Base-by-base conservation (phyloP, 768 basidiomycete genomes). In the Boletus sp. region DNA sequence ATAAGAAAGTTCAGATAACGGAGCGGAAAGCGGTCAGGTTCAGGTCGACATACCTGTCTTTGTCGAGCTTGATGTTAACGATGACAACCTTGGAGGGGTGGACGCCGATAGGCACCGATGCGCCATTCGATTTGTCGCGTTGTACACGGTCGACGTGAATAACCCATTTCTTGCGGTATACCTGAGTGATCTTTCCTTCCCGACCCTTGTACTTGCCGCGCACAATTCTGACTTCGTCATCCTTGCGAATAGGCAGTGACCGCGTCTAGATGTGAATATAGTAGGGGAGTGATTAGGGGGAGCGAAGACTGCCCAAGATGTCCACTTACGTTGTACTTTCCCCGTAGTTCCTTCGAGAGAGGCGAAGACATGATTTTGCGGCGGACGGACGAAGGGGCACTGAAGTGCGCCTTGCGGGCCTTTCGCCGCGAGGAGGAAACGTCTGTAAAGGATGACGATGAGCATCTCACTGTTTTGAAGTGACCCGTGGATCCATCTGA, bases 111-210 rank as follows among this genome's bases (percentile, higher is more conserved):
- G 90, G 90, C 55, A 88, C 84, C 51, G 93, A 85, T 56, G 94
- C 88, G 61, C 97, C 96, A 71, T 96, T 97, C 61, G 93, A 92
- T 77, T 98, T 98, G 80, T 99, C 96, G 63, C 93, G 85, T 74
- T 90, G 87, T 52, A 99, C 93, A 71, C 96, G 92, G 76, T 99
- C 96, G 70, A 99, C 90, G 77, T 98, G 88, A 74, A 99, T 89
- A 51, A 98, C 92, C 90, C 92, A 98, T 75, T 96, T 95, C 87
- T 96, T 96, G 74, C 95, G 90, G 83, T 95, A 96, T 61, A 98
- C 95, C 76, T 94, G 88, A 56, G 91, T 92, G 59, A 99, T 86
- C 79, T 98, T 98, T 68, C 96, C 96, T 81, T 99, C 96, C 70
- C 94, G 85, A 48, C 97, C 96, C 82, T 97, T 97, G 84, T 97